phyloP scores from a whole-genome alignment of 805 yeast genomes.

The Starmerella lactis-condensi region DNA sequence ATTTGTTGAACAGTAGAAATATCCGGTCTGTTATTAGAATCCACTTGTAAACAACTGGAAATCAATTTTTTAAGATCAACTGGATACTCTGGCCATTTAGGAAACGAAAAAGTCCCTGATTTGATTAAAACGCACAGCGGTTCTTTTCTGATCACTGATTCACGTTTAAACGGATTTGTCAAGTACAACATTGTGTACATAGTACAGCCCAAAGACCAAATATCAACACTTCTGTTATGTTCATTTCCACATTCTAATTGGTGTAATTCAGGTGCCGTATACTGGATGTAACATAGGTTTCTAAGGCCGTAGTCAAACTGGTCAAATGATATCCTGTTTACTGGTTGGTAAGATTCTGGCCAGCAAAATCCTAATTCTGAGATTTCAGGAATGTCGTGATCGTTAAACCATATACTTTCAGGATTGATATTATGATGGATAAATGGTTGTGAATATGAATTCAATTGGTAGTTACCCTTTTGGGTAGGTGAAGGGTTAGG shows the following conservation, averaged over 20 bases:
- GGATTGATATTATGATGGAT: constrained; percentile 85
- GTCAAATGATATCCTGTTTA: too few species aligned
- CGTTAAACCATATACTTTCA: constrained; percentile 65
- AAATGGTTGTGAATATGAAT: too few species aligned
- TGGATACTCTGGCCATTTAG: constrained; percentile 35
- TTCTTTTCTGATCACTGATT: constrained; percentile 67
- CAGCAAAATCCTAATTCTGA: constrained; percentile 72
- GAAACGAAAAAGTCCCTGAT: constrained; percentile 45
- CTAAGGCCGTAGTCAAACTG: constrained; percentile 37
- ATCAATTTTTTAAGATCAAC: constrained; percentile 39
- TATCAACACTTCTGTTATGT: constrained; percentile 59
- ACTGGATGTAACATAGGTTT: constrained; percentile 65
- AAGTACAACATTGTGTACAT: constrained; percentile 62
- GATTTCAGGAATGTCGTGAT: constrained; percentile 57
- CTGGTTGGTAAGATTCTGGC: constrained; percentile 35
- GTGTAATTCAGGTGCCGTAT: constrained; percentile 76
- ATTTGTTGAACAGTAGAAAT: constrained; percentile 36
- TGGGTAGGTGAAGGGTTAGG: too few species aligned
- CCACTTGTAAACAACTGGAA: constrained; percentile 39
- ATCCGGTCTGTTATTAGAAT: constrained; percentile 43
- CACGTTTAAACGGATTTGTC: constrained; percentile 70
- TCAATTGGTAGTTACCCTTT: too few species aligned
- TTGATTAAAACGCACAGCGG: constrained; percentile 57
- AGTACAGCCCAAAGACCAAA: constrained; percentile 85
- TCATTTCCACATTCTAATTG: constrained; percentile 51